phyloP scores from a whole-genome alignment of 208 protist genomes.

The Trypanosomatidae sp. region DNA sequence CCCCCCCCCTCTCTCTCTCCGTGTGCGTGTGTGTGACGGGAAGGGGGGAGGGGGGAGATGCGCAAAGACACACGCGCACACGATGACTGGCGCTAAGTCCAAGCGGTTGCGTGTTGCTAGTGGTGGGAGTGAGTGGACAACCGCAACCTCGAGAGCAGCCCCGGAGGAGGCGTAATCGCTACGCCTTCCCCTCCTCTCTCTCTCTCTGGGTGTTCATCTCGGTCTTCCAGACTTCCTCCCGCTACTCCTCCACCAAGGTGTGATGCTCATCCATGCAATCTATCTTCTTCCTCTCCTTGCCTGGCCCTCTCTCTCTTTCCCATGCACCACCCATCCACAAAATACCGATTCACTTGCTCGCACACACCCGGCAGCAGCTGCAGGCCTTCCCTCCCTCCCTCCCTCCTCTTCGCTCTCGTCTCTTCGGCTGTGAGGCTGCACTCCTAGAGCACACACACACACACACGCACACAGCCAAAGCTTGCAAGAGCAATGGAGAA shows the following conservation, averaged over 20 bases:
- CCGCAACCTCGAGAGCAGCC: neutral
- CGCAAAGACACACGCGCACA: too few relatives aligned
- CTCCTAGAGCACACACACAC: neutral
- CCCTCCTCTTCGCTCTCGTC: neutral
- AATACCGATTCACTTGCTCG: neutral
- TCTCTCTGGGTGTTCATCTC: neutral
- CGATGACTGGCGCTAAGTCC: too few relatives aligned
- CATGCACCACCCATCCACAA: neutral
- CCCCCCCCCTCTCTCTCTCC: neutral
- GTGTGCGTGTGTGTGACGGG: neutral
- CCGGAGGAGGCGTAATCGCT: neutral
- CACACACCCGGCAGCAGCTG: neutral
- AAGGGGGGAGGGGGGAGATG: neutral
- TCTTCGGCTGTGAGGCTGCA: neutral
- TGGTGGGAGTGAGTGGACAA: neutral
- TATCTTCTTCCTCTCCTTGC: neutral
- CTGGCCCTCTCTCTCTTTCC: neutral
- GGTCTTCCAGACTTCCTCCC: neutral
- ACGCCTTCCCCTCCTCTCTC: neutral
- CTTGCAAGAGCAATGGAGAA: constrained; percentile 27
- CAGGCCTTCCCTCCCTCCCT: neutral
- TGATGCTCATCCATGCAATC: neutral
- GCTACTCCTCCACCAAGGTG: neutral
- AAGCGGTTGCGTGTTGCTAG: too few relatives aligned
- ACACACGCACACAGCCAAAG: neutral